These are phyloP conservation scores for Tarenaya hassleriana DNA, from an alignment of 345 rosid genomes.

Conservation along the genomic window DNA sequence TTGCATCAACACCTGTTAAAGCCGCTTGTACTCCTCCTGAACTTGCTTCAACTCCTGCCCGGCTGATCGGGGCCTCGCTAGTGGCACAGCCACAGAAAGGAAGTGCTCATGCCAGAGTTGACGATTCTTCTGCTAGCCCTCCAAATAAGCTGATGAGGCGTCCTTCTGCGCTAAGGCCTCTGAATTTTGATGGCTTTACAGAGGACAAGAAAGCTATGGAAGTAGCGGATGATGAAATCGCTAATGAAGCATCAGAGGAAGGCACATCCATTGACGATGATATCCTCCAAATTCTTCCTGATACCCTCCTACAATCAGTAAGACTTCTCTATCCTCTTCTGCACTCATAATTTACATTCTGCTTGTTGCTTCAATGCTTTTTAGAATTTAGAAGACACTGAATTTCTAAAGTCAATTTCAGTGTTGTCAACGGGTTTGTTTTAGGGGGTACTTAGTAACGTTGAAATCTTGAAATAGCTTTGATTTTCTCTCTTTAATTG, in stretches of 20 bases:
- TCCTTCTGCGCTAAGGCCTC: conserved; percentile 35
- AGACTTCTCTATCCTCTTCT: conserved; percentile 19
- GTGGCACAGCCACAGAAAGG: conserved; percentile 32
- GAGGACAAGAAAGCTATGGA: conserved; percentile 25
- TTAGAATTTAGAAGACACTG: background rate
- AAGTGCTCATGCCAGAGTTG: conserved; percentile 46
- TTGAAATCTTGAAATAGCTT: too few species aligned
- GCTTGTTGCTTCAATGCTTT: background rate
- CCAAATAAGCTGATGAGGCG: conserved; percentile 56
- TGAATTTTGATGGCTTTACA: conserved; percentile 49
- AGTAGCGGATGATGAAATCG: conserved; percentile 18
- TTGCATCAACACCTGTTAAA: conserved; percentile 25
- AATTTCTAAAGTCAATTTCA: too few species aligned
- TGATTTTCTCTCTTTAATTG: too few species aligned
- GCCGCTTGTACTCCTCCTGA: conserved; percentile 55
- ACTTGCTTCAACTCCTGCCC: conserved; percentile 48
- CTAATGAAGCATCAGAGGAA: conserved; percentile 17
- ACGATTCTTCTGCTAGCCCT: conserved; percentile 34
- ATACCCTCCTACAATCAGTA: conserved; percentile 54
- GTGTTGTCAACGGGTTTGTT: too few species aligned
- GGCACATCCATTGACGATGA: conserved; percentile 38
- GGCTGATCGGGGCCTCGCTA: conserved; percentile 43
- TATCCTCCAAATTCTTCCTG: conserved; percentile 45
- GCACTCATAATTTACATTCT: background rate
- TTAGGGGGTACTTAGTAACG: too few species aligned